phyloP scores from a whole-genome alignment of 164 flowering plant genomes.

The Tetrastigma voinierianum region DNA sequence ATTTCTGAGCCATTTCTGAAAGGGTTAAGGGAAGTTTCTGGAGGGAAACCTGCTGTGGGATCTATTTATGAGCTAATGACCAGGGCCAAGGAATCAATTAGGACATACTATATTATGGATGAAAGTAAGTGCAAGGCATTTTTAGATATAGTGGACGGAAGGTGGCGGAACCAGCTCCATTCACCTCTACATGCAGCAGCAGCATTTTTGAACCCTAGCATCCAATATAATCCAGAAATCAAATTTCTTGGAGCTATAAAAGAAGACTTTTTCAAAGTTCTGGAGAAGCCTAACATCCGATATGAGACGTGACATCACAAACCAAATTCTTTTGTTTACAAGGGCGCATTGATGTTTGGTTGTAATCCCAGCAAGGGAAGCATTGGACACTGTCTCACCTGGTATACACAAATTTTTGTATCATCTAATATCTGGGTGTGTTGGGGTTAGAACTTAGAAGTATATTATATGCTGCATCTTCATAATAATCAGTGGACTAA shows the following conservation, averaged over 20 bases:
- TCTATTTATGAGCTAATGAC: slow-evolving; percentile 82
- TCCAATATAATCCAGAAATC: slow-evolving; percentile 82
- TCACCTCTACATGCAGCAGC: slow-evolving; percentile 92
- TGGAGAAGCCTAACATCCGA: slow-evolving; percentile 86
- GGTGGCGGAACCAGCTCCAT: slow-evolving; percentile 83
- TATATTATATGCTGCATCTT: neutral
- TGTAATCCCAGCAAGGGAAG: slow-evolving; percentile 82
- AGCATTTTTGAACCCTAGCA: slow-evolving; percentile 88
- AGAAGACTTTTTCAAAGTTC: slow-evolving; percentile 66
- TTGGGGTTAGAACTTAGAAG: neutral
- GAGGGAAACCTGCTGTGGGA: slow-evolving; percentile 83
- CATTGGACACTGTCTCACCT: slow-evolving; percentile 72
- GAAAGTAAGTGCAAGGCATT: slow-evolving; percentile 84
- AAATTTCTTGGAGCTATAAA: slow-evolving; percentile 66
- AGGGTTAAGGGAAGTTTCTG: slow-evolving; percentile 82
- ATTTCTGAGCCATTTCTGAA: slow-evolving; percentile 83
- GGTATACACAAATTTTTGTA: slow-evolving; percentile 35
- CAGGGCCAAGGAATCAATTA: slow-evolving; percentile 82
- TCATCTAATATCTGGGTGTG: neutral
- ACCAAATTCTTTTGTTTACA: slow-evolving; percentile 61
- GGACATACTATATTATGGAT: slow-evolving; percentile 95
- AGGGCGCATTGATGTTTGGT: slow-evolving; percentile 81
- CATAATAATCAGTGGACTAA: neutral
- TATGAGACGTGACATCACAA: slow-evolving; percentile 72
- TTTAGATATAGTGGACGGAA: slow-evolving; percentile 77